Percentiles rank a stretch among this genome's conserved stretches.
These are phyloP conservation scores for Pyrrhoderma noxium DNA, from an alignment of 1,284 basidiomycete genomes.

Conservation along the genomic window DNA sequence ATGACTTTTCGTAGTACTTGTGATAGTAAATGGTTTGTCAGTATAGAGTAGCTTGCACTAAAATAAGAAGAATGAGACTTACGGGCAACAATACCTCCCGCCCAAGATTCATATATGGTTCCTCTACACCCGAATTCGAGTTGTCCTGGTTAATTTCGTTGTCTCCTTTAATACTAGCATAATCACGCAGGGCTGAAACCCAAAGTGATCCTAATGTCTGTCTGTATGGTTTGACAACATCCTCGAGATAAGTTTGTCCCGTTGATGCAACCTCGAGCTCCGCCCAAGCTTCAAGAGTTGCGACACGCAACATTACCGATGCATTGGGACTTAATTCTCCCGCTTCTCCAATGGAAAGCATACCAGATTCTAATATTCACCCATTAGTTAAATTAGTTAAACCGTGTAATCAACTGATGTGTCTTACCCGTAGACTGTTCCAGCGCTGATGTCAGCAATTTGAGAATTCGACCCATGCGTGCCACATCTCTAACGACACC, in stretches of 20 bases:
- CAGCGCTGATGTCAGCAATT: slow-evolving; percentile 81
- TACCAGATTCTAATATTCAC: slow-evolving; percentile 65
- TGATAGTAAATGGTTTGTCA: not conserved
- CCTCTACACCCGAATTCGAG: slow-evolving; percentile 66
- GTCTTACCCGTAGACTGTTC: slow-evolving; percentile 77
- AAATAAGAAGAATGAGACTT: slow-evolving; percentile 26
- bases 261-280: slow-evolving; percentile 79
- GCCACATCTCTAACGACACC: slow-evolving; percentile 90
- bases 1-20: slow-evolving; percentile 86
- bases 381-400: slow-evolving; percentile 12
- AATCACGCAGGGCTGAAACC: slow-evolving; percentile 86
- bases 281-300: slow-evolving; percentile 94
- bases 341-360: slow-evolving; percentile 82
- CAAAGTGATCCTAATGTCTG: slow-evolving; percentile 75
- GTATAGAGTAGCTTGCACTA: not conserved
- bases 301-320: slow-evolving; percentile 90
- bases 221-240: slow-evolving; percentile 82
- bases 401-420: not conserved
- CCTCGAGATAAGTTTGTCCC: slow-evolving; percentile 69
- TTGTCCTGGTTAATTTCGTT: slow-evolving; percentile 71
- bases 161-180: slow-evolving; percentile 84
- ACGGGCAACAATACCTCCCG: slow-evolving; percentile 88
- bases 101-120: slow-evolving; percentile 80
- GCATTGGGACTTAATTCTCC: slow-evolving; percentile 89
- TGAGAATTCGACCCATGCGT: slow-evolving; percentile 92